A percentile compares a stretch with the other conserved stretches of the same genome.
phyloP scores from a whole-genome alignment of 2,329 filamentous ascomycete species.

The Lachnellula occidentalis region DNA sequence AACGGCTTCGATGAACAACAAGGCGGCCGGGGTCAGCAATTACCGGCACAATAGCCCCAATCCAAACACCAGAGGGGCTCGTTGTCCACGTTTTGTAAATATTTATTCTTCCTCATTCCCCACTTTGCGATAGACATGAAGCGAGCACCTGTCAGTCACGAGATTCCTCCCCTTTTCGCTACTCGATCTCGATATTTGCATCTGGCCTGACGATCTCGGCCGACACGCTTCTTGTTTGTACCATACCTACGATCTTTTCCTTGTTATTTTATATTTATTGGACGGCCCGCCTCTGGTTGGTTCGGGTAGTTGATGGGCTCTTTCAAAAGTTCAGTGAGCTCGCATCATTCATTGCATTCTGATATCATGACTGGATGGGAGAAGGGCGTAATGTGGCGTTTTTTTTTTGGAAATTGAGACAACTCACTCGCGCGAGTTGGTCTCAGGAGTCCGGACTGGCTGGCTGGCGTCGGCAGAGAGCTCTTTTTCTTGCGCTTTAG shows the following conservation, averaged over 20 bases:
- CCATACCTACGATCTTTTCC: constrained; percentile 29
- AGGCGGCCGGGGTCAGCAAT: constrained; percentile 29
- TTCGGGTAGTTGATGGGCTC: constrained; percentile 7
- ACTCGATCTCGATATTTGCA: constrained; percentile 16
- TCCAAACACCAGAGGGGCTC: constrained; percentile 2
- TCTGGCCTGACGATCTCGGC: constrained; percentile 16
- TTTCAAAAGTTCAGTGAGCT: constrained; percentile 28
- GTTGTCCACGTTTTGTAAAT: constrained; percentile 30
- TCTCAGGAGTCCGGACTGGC: constrained; percentile 24
- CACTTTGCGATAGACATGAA: constrained; percentile 28
- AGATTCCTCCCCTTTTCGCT: constrained; percentile 19
- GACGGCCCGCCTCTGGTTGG: constrained; percentile 17
- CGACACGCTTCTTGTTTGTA: constrained; percentile 28
- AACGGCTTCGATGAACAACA: constrained; percentile 28
- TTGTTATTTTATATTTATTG: constrained; percentile 19
- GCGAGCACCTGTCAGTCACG: constrained; percentile 14
- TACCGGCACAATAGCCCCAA: constrained; percentile 26
- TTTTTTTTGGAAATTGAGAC: constrained; percentile 17
- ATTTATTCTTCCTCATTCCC: constrained; percentile 23
- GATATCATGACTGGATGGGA: constrained; percentile 29
- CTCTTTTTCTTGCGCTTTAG: constrained; percentile 22
- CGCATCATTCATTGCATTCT: constrained; percentile 18
- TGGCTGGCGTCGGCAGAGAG: constrained; percentile 26
- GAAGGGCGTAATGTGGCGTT: constrained; percentile 25
- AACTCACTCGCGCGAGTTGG: constrained; percentile 20